These are phyloP conservation scores for Penicillium flavigenum DNA, from an alignment of 495 filamentous ascomycete species.

Conservation along the genomic window DNA sequence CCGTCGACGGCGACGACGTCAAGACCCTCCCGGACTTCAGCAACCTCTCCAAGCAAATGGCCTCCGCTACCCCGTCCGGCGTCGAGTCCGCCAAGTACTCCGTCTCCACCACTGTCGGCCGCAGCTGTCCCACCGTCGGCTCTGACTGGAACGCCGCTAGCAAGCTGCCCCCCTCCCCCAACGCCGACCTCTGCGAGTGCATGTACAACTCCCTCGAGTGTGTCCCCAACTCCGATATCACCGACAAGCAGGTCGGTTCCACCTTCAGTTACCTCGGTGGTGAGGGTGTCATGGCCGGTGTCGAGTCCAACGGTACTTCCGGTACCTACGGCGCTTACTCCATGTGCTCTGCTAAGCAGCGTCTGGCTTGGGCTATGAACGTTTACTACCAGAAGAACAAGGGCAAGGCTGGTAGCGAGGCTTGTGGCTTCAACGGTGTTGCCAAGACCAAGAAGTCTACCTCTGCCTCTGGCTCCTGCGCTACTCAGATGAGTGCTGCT, in stretches of 20 bases:
- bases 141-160: slow-evolving; percentile 67
- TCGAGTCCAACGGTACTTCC: slow-evolving; percentile 62
- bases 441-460: slow-evolving; percentile 50
- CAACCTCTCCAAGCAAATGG: slow-evolving; percentile 69
- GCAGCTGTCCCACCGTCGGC: slow-evolving; percentile 67
- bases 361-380: slow-evolving; percentile 82
- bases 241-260: slow-evolving; percentile 54
- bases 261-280: slow-evolving; percentile 79
- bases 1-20: slow-evolving; percentile 54
- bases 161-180: slow-evolving; percentile 79
- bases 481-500: slow-evolving; percentile 54
- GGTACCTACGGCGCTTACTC: slow-evolving; percentile 86
- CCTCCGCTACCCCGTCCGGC: slow-evolving; percentile 62
- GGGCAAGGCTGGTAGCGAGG: slow-evolving; percentile 38
- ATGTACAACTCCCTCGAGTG: slow-evolving; percentile 77
- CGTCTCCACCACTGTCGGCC: slow-evolving; percentile 64
- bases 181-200: slow-evolving; percentile 76
- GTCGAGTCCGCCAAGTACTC: slow-evolving; percentile 65
- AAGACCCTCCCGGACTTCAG: slow-evolving; percentile 70
- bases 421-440: slow-evolving; percentile 74
- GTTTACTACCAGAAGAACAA: slow-evolving; percentile 66
- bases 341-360: slow-evolving; percentile 77
- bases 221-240: slow-evolving; percentile 55
- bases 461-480: slow-evolving; percentile 52
- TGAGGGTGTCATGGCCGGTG: slow-evolving; percentile 61